A percentile compares a stretch with the other conserved stretches of the same genome.
phyloP scores from a whole-genome alignment of 371 early-diverging fungal species.

The Mucor sp. region DNA sequence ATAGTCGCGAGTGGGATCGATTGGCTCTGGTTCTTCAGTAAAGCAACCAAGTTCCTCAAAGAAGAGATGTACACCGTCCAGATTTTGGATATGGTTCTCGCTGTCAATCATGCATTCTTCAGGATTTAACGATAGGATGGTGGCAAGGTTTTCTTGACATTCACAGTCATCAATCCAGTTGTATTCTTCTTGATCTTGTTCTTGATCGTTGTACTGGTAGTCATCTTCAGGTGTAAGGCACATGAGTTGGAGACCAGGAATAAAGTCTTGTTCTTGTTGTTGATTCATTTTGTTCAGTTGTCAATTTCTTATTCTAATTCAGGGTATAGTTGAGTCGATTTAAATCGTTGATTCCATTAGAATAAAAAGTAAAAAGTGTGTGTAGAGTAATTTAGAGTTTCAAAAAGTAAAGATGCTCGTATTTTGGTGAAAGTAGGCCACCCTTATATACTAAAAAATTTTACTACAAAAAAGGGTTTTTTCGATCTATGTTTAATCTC shows the following conservation, averaged over 20 bases:
- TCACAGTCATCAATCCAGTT: constrained; percentile 34
- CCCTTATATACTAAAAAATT: constrained; percentile 4
- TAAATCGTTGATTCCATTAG: constrained; percentile 1
- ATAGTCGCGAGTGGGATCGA: constrained; percentile 38
- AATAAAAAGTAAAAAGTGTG: background rate
- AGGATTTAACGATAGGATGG: constrained; percentile 28
- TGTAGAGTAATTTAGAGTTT: background rate
- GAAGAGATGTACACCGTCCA: constrained; percentile 24
- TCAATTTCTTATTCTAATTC: background rate
- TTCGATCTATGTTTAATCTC: constrained; percentile 4
- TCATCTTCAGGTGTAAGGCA: constrained; percentile 28
- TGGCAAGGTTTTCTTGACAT: constrained; percentile 37
- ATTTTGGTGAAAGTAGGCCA: background rate
- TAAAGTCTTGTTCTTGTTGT: background rate
- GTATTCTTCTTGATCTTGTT: constrained; percentile 1
- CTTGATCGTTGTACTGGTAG: constrained; percentile 13
- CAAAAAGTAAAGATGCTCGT: background rate
- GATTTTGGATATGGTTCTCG: constrained; percentile 27
- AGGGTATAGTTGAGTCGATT: background rate
- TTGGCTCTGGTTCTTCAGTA: constrained; percentile 39
- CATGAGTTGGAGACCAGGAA: constrained; percentile 17
- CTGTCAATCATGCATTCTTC: constrained; percentile 28
- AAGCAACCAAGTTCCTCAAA: constrained; percentile 39
- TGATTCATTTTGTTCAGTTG: constrained; percentile 1
- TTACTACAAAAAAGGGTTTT: background rate